Evolutionary conservation across 2,329 filamentous ascomycete species (phyloP), one percentile per base, ranked within the genome.

Genomic region (Alternaria sp.): DNA sequence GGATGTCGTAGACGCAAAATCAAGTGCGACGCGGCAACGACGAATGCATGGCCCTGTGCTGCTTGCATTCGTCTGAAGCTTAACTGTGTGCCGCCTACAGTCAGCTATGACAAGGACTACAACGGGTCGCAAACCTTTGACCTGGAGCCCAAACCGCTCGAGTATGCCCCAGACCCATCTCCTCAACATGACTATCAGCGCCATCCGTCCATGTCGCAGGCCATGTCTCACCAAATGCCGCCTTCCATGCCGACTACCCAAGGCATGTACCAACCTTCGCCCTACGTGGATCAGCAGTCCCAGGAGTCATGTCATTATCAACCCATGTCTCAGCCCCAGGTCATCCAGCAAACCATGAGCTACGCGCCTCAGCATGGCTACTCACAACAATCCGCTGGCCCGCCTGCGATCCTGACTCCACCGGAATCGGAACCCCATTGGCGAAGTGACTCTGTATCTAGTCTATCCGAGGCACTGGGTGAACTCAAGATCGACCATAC

Each of bases 1-100:
- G 95, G 95, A 64, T 98, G 95, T 78, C 88, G 95, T 66, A 90
- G 93, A 81, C 89, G 95, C 75, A 99, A 99, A 82, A 99, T 99
- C 79, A 97, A 97, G 81, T 99, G 95, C 82, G 96, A 98, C 83
- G 93, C 95, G 56, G 95, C 95, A 19, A 97, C 95, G 13, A 97
- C 94, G 44, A 97, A 98, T 80, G 93, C 93, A 40, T 98, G 96
- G 95, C 96, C 96, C 26, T 98, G 95, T 81, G 96, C 94, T 44
- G 93, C 96, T 36, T 99, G 95, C 79, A 91, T 93, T 66, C 89
- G 95, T 52, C 85, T 98, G 66, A 98, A 97, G 83, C 87, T 97
- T 63, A 92, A 96, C 74, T 98, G 96, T 79, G 90, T 97, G 25
- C 93, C 93, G 49, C 96, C 95, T 5, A 93, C 93, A 60, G 90